A percentile compares a stretch with the other conserved stretches of the same genome.
phyloP scores from a whole-genome alignment of 352 stramenopile genomes.

The Globisporangium paroecandrum region DNA sequence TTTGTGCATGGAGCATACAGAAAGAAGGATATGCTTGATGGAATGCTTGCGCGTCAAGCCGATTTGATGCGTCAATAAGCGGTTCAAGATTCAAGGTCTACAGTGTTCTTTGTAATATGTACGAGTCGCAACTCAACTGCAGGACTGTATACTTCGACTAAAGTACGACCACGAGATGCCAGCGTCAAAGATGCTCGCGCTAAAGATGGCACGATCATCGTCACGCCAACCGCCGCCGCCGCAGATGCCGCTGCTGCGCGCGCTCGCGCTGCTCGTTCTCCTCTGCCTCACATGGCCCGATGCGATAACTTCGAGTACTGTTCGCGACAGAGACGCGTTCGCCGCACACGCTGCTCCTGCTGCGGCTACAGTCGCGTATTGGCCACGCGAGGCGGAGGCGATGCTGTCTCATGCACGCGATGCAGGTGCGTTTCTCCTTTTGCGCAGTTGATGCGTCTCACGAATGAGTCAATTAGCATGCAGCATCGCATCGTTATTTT shows the following conservation, averaged over 20 bases:
- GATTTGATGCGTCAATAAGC: neutral
- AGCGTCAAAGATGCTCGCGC: neutral
- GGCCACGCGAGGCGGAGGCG: constrained; percentile 26
- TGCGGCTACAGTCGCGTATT: constrained; percentile 24
- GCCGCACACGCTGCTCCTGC: neutral
- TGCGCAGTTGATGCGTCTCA: neutral
- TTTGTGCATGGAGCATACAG: neutral
- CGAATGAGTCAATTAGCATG: neutral
- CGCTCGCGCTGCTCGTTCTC: constrained; percentile 2
- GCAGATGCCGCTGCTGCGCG: neutral
- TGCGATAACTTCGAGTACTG: neutral
- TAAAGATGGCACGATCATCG: neutral
- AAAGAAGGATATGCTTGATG: neutral
- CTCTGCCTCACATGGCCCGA: neutral
- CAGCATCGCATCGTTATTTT: neutral
- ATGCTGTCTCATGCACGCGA: constrained; percentile 21
- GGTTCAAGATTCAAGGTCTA: neutral
- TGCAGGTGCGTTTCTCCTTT: constrained; percentile 15
- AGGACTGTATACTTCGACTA: neutral
- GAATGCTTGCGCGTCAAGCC: neutral
- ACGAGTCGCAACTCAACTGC: neutral
- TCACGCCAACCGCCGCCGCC: neutral
- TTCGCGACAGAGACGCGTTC: neutral
- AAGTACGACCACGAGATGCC: neutral
- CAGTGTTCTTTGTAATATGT: neutral